Conservation (phyloP, 2,329 filamentous ascomycete genomes). For the Sordariomycetes sp. region DNA sequence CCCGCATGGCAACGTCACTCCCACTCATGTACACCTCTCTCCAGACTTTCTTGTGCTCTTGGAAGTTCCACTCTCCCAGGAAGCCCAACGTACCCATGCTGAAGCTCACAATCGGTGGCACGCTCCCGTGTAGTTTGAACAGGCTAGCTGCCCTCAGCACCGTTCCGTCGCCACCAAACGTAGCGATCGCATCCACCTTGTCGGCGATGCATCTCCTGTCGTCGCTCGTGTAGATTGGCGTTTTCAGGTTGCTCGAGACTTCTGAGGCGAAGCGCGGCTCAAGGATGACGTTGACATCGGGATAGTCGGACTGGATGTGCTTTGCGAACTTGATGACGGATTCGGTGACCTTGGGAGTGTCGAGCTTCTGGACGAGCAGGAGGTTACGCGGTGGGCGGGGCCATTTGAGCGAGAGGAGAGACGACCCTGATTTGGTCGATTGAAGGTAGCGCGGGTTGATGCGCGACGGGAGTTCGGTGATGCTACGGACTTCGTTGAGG, state of each 20-base stretch:
- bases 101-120: conserved; percentile 88
- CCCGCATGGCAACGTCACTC: conserved; percentile 39
- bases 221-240: conserved; percentile 59
- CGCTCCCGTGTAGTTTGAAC: conserved; percentile 66
- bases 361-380: conserved; percentile 50
- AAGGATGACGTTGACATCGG: conserved; percentile 71
- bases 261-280: conserved; percentile 66
- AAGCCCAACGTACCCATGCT: conserved; percentile 97
- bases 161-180: conserved; percentile 71
- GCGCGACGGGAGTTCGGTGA: conserved; percentile 21
- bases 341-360: conserved; percentile 40
- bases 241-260: conserved; percentile 61
- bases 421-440: conserved; percentile 36
- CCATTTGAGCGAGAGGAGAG: conserved; percentile 46
- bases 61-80: conserved; percentile 92
- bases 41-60: conserved; percentile 86
- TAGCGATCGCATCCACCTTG: conserved; percentile 83
- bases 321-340: conserved; percentile 50
- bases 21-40: conserved; percentile 83
- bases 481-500: conserved; percentile 19
- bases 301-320: conserved; percentile 73
- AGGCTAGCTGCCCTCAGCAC: conserved; percentile 35
- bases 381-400: conserved; percentile 45
- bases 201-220: conserved; percentile 50
- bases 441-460: conserved; percentile 25